These are phyloP conservation scores for Cardamine chenopodiifolia DNA, from an alignment of 345 rosid genomes.

Conservation along the genomic window DNA sequence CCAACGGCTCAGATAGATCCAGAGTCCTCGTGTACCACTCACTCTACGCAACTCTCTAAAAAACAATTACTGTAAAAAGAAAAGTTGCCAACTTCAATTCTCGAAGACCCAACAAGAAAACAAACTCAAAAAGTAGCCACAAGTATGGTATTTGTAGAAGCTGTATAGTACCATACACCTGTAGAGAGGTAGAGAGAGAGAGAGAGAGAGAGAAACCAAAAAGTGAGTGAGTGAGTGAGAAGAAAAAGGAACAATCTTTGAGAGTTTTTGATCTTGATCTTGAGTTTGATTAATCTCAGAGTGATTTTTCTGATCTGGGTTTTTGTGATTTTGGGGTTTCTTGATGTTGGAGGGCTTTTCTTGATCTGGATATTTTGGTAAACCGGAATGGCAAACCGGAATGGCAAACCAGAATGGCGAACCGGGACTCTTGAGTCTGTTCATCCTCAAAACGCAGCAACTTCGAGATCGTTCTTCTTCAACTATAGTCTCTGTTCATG, in stretches of 20 bases:
- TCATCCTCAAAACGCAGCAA: conserved; percentile 42
- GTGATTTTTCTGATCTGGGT: conserved; percentile 27
- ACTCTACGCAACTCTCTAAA: conserved; percentile 40
- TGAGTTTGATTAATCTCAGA: neutral
- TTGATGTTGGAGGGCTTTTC: conserved; percentile 22
- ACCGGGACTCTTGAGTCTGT: conserved; percentile 47
- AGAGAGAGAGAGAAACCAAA: conserved; percentile 5
- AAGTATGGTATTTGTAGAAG: conserved; percentile 42
- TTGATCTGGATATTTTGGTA: conserved; percentile 28
- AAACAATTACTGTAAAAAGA: conserved; percentile 36
- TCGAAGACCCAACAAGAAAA: conserved; percentile 50
- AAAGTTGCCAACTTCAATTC: conserved; percentile 44
- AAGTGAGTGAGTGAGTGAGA: conserved; percentile 6
- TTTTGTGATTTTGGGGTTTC: conserved; percentile 4
- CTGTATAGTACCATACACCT: conserved; percentile 35
- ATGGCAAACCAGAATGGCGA: conserved; percentile 47
- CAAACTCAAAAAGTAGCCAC: conserved; percentile 36
- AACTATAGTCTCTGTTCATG: conserved; percentile 45
- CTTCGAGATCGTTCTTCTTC: conserved; percentile 47
- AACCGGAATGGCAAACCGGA: conserved; percentile 27
- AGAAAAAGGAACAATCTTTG: conserved; percentile 29
- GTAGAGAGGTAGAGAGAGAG: conserved; percentile 41
- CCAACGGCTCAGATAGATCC: conserved; percentile 51
- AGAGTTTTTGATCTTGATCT: conserved; percentile 13
- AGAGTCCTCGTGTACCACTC: conserved; percentile 47